Base-by-base conservation (phyloP, 2,329 filamentous ascomycete genomes). In the Elsinoe necatrix region DNA sequence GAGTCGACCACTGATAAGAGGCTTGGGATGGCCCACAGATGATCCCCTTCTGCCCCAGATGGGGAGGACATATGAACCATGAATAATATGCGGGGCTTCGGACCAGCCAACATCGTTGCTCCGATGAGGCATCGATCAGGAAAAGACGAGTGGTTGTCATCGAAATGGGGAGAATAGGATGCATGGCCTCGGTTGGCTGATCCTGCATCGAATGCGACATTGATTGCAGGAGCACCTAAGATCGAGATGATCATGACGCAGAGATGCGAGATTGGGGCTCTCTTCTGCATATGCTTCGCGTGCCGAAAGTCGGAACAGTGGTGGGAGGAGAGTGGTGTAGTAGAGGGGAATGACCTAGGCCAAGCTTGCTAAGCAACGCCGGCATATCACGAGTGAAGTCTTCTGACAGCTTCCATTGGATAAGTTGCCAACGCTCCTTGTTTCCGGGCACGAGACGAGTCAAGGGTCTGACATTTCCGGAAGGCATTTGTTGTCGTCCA, bases 341-440 rank as follows among this genome's bases (percentile, higher is more conserved):
- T 23, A 12, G 29, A 25, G 48, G 14, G 34, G 29, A 18, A 52
- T 52, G 48, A 52, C 48, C 25, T 34, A 39, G 31, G 48, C 48
- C 48, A 52, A 52, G 48, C 29, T 35, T 37, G 21, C 48, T 52
- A 52, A 52, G 48, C 48, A 52, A 52, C 31, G 48, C 29, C 48
- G 31, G 18, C 31, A 16, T 35, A 21, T 16, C 48, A 52, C 37
- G 48, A 37, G 6, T 20, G 6, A 23, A 34, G 25, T 50, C 48
- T 39, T 52, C 34, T 14, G 48, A 39, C 48, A 21, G 31, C 48
- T 52, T 52, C 48, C 9, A 52, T 52, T 52, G 48, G 48, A 52
- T 31, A 52, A 52, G 48, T 39, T 18, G 48, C 48, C 48, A 52
- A 39, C 39, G 48, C 48, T 52, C 48, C 48, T 39, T 52, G 48